phyloP scores from a whole-genome alignment of 2,329 filamentous ascomycete genomes.

The Penicillium sp. region DNA sequence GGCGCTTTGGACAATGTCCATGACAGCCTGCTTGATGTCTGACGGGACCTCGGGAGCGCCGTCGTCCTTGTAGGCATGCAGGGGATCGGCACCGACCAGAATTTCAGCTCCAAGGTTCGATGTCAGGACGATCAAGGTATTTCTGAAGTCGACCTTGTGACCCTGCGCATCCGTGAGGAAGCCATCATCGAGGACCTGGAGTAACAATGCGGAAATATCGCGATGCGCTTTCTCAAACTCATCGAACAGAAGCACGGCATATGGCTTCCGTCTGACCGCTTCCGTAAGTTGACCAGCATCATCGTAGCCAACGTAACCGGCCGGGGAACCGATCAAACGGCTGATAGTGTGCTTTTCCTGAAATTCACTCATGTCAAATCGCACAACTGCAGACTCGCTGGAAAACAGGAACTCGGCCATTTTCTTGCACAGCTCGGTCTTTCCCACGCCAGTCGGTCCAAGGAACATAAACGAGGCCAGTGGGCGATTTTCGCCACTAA shows the following conservation, averaged over 20 bases:
- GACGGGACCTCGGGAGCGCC: slow-evolving; percentile 68
- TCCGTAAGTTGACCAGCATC: slow-evolving; percentile 96
- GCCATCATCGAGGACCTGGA: slow-evolving; percentile 94
- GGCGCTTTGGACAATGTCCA: slow-evolving; percentile 74
- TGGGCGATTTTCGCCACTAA: slow-evolving; percentile 87
- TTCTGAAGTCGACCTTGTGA: slow-evolving; percentile 94
- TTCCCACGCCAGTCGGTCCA: slow-evolving; percentile 92
- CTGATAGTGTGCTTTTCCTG: slow-evolving; percentile 97
- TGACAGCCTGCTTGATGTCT: slow-evolving; percentile 73
- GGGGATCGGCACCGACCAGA: slow-evolving; percentile 70
- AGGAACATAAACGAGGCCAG: slow-evolving; percentile 97
- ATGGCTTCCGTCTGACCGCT: slow-evolving; percentile 89
- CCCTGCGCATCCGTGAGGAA: slow-evolving; percentile 94
- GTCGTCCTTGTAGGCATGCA: slow-evolving; percentile 63
- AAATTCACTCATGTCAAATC: slow-evolving; percentile 98
- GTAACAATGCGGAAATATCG: slow-evolving; percentile 85
- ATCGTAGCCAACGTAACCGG: slow-evolving; percentile 94
- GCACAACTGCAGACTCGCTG: slow-evolving; percentile 82
- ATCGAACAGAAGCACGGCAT: slow-evolving; percentile 91
- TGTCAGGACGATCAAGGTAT: slow-evolving; percentile 93
- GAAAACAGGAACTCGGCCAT: slow-evolving; percentile 91
- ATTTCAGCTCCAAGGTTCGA: slow-evolving; percentile 93
- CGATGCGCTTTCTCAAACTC: slow-evolving; percentile 97
- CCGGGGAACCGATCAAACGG: slow-evolving; percentile 85
- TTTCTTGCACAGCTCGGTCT: slow-evolving; percentile 96